Evolutionary conservation across 257 asterid genomes (phyloP), one percentile per base, ranked within the genome.

Genomic region (Eucommia ulmoides): DNA sequence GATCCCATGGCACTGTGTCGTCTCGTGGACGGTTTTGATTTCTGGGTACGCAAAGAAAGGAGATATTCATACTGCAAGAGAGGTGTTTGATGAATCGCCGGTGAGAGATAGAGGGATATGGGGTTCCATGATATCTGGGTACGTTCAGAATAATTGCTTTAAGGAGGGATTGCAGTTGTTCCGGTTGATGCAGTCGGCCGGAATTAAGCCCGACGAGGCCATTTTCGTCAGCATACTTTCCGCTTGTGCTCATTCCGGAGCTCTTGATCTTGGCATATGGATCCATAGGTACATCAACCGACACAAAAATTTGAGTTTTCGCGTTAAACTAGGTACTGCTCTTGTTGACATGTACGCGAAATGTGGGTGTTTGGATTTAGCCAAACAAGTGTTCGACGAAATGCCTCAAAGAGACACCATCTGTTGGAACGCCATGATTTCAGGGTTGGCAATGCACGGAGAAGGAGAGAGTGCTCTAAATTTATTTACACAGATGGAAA

Each of bases 61-160:
- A 16, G 85, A 82, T 49, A 72, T 73, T 67, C 50, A 53, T 55
- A 55, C 58, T 15, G 82, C 96, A 50, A 74, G 92, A 55, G 61
- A 52, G 77, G 25, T 62, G 60, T 82, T 85, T 65, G 83, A 79
- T 59, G 83, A 76, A 53, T 79, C 79, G 55, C 72, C 59, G 7
- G 50, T 71, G 23, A 85, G 73, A 65, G 94, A 83, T 69, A 71
- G 69, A 56, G 84, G 85, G 20, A 49, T 75, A 18, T 83, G 92
- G 92, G 87, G 93, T 20, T 73, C 85, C 50, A 82, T 84, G 91
- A 63, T 77, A 35, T 77, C 85, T 22, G 82, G 92, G 51, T 77
- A 79, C 72, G 91, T 78, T 46, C 96, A 79, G 18, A 79, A 78
- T 56, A 74, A 70, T 61, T 74, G 85, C 56, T 85, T 79, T n/a